phyloP scores from a whole-genome alignment of 441 rosid genomes.

The Gossypium davidsonii region DNA sequence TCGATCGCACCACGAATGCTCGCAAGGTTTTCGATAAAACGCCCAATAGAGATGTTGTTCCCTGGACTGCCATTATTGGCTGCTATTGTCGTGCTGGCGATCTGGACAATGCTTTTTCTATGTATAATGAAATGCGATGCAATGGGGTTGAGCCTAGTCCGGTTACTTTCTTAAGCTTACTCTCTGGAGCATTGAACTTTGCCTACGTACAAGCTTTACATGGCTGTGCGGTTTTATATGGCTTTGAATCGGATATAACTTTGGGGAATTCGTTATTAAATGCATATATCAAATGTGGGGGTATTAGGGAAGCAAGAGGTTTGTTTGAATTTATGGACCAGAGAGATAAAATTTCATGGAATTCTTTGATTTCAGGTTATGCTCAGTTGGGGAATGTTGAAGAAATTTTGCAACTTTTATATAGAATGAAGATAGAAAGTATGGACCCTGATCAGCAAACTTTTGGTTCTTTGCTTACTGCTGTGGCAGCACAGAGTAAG shows the following conservation, averaged over 20 bases:
- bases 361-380: slow-evolving; percentile 42
- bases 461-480: slow-evolving; percentile 35
- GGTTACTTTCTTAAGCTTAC: slow-evolving; percentile 45
- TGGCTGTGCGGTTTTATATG: slow-evolving; percentile 34
- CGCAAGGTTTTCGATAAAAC: slow-evolving; percentile 40
- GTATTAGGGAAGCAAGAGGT: slow-evolving; percentile 33
- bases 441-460: slow-evolving; percentile 42
- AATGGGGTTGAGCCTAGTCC: slow-evolving; percentile 38
- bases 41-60: slow-evolving; percentile 36
- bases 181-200: slow-evolving; percentile 36
- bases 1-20: slow-evolving; percentile 24
- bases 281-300: slow-evolving; percentile 37
- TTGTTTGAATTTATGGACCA: slow-evolving; percentile 41
- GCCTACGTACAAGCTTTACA: slow-evolving; percentile 39
- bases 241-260: slow-evolving; percentile 35
- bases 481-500: slow-evolving; percentile 30
- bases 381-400: slow-evolving; percentile 31
- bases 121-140: slow-evolving; percentile 39
- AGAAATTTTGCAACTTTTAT: slow-evolving; percentile 35
- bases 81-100: slow-evolving; percentile 40
- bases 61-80: slow-evolving; percentile 46
- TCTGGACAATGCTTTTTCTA: slow-evolving; percentile 21
- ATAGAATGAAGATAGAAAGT: slow-evolving; percentile 34
- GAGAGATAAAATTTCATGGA: slow-evolving; percentile 54
- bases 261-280: slow-evolving; percentile 39